Evolutionary conservation across 495 filamentous ascomycete species (phyloP).

Genomic region (Pseudomonodictys pantanalensis): DNA sequence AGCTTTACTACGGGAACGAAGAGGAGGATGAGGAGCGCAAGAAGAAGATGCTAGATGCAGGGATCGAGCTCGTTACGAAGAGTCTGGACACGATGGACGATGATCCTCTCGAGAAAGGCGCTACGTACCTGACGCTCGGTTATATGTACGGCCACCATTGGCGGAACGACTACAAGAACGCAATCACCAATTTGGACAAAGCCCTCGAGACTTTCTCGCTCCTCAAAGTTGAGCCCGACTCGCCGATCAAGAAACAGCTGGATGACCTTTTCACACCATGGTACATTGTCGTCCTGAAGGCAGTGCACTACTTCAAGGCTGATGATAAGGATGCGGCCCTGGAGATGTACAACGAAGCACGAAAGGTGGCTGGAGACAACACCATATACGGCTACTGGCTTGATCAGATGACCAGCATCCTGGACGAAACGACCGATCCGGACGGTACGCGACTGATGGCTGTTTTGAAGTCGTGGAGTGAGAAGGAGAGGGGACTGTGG

Average conservation of each 20-base stretch:
- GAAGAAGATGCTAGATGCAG: background rate
- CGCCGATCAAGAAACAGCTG: background rate
- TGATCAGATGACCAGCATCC: background rate
- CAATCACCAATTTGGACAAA: background rate
- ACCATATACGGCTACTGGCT: background rate
- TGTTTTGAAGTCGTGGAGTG: background rate
- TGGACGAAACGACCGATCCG: constrained; percentile 1
- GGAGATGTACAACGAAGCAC: constrained; percentile 11
- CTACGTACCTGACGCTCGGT: background rate
- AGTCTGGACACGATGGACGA: background rate
- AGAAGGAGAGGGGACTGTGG: background rate
- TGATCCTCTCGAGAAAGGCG: background rate
- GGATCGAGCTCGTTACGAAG: background rate
- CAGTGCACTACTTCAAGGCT: background rate
- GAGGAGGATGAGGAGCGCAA: background rate
- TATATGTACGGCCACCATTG: background rate
- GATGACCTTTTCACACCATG: background rate
- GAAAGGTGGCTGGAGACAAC: background rate
- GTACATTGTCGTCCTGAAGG: background rate
- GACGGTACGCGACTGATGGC: background rate
- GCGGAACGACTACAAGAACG: background rate
- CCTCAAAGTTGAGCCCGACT: background rate
- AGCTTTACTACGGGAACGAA: background rate
- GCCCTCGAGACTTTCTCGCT: background rate
- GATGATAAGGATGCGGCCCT: constrained; percentile 6